Conservation (phyloP, 306 rosid species). For the Cicer yamashitae region DNA sequence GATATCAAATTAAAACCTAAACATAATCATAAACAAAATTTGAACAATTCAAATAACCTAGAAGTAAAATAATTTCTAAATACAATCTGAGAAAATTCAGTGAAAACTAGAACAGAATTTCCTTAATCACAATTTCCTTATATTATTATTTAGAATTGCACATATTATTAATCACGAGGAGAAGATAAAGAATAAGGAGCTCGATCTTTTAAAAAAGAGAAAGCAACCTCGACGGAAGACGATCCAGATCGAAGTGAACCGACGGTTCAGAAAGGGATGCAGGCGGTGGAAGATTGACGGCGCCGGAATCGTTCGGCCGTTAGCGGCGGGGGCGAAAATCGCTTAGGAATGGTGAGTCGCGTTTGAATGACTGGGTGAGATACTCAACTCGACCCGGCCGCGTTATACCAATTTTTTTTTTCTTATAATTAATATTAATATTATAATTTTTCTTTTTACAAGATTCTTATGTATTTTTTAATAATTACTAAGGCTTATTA, state of each 20-base stretch:
- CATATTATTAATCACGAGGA: constrained; percentile 16
- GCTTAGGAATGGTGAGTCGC: constrained; percentile 68
- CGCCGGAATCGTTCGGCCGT: constrained; percentile 44
- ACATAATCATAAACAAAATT: constrained; percentile 3
- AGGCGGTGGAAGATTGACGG: constrained; percentile 17
- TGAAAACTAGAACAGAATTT: not conserved
- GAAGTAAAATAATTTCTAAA: not conserved
- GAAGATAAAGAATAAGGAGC: constrained; percentile 15
- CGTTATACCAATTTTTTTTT: constrained; percentile 46
- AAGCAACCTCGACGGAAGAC: constrained; percentile 40
- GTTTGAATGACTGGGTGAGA: constrained; percentile 65
- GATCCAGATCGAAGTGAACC: constrained; percentile 29
- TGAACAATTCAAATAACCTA: not conserved
- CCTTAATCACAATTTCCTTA: constrained; percentile 14
- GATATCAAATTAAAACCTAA: constrained; percentile 17
- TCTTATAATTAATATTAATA: not conserved
- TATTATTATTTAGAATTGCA: not conserved
- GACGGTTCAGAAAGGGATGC: not conserved
- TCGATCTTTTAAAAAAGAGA: constrained; percentile 12
- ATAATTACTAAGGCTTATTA: no score
- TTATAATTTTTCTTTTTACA: no score
- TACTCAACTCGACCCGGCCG: constrained; percentile 79
- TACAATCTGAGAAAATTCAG: constrained; percentile 3
- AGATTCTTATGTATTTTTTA: no score
- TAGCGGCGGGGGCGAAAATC: constrained; percentile 47